Conservation (phyloP, 352 stramenopile species). For the Blastocystis sp. region DNA sequence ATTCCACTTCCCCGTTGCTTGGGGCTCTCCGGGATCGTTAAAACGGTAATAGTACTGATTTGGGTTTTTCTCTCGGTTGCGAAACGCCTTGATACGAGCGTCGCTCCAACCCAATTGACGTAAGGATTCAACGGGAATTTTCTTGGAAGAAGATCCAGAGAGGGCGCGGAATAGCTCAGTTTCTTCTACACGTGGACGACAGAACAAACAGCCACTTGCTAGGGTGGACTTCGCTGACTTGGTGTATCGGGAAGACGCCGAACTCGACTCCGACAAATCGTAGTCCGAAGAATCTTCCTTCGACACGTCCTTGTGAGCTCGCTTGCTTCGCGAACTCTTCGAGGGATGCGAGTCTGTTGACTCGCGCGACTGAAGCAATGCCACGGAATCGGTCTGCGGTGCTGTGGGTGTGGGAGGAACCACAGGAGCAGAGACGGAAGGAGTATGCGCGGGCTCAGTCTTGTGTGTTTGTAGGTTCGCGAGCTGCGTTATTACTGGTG, state of each 20-base stretch:
- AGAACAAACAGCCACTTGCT: neutral
- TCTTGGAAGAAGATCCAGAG: neutral
- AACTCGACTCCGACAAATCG: neutral
- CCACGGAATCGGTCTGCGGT: neutral
- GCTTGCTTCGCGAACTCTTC: neutral
- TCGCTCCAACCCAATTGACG: slow-evolving; percentile 52
- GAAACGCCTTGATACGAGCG: slow-evolving; percentile 49
- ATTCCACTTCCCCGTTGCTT: slow-evolving; percentile 59
- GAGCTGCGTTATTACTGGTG: neutral
- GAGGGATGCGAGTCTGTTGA: neutral
- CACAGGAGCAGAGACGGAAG: no score
- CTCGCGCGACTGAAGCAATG: no score
- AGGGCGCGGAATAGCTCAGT: neutral
- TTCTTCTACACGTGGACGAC: neutral
- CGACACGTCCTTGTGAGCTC: neutral
- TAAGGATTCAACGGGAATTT: neutral
- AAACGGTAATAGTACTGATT: slow-evolving; percentile 61
- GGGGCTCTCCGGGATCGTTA: slow-evolving; percentile 58
- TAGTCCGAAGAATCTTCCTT: neutral
- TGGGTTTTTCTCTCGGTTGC: slow-evolving; percentile 59
- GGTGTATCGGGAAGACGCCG: neutral
- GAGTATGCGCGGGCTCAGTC: neutral
- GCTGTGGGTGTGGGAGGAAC: no score
- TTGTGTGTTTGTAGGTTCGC: neutral
- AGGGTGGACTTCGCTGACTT: neutral